Base-by-base conservation (phyloP, 225 moss, liverwort and hornwort species). In the Polytrichum formosum region DNA sequence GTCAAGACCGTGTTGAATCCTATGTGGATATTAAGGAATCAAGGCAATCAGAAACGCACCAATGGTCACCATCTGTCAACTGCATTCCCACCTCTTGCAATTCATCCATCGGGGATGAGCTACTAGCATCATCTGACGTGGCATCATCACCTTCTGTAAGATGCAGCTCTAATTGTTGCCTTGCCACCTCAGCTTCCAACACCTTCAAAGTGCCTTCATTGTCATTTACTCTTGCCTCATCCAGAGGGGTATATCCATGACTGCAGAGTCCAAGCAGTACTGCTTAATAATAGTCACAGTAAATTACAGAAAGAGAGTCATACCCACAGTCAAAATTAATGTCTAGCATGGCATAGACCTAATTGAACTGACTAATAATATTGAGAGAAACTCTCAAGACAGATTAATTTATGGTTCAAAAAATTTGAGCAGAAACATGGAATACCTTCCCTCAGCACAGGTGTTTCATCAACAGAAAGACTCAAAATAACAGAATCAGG, bases 181-280 rank as follows among this genome's bases (percentile, higher is more conserved):
- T 75, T 64, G 86, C 81, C 31, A 93, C 82, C 61, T 85, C 88
- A n/a, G 83, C 83, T 82, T 93, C 88, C 70, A 89, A 80, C n/a
- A 85, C 71, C 73, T 87, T 88, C 69, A 93, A 66, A 23, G 88
- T 85, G 33, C 80, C 84, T 68, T 90, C 83, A 65, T 86, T 90
- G 7, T 91, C 90, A 63, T 84, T 82, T 26, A 74, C 75, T 66
- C 83, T 81, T 53, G 91, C 93, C 79, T 94, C 91, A 37, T 88
- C 90, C 81, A 88, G 62, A 6, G 88, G 84, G 28, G 84, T 88
- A 56, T 79, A 84, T n/a, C 93, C 83, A 75, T 91, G 90, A 76
- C 93, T 93, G 83, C 54, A 73, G n/a, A 73, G 46, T 46, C 9
- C 21, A 6, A 21, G n/a, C 21, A 58, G 58, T 58, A 58, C 1